phyloP scores from a whole-genome alignment of 2,329 filamentous ascomycete genomes.

The Stagonosporopsis cucurbitacearum region DNA sequence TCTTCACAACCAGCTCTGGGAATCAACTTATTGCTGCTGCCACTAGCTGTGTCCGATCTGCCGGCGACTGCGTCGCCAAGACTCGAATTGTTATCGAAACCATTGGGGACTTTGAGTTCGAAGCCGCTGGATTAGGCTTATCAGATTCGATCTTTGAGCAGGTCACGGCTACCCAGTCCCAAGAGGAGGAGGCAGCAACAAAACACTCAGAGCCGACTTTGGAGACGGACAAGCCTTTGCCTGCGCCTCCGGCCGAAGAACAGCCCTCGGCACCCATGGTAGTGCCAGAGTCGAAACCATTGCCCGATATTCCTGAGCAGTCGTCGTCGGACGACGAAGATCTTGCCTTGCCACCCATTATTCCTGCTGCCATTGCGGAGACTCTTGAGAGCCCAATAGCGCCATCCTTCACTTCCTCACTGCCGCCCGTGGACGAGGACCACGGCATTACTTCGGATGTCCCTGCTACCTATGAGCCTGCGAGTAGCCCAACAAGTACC shows the following conservation, averaged over 20 bases:
- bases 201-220: conserved; percentile 23
- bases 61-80: conserved; percentile 89
- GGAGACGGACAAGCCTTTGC: conserved; percentile 48
- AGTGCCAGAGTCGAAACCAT: conserved; percentile 68
- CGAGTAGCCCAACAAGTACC: conserved; percentile 46
- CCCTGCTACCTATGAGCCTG: conserved; percentile 28
- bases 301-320: conserved; percentile 66
- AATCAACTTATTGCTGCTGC: conserved; percentile 77
- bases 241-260: conserved; percentile 46
- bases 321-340: conserved; percentile 45
- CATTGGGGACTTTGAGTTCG: conserved; percentile 88
- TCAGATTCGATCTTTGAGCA: conserved; percentile 45
- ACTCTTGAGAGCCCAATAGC: conserved; percentile 37
- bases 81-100: conserved; percentile 84
- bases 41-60: conserved; percentile 85
- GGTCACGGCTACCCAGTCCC: conserved; percentile 6
- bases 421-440: conserved; percentile 43
- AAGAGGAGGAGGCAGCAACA: conserved; percentile 20
- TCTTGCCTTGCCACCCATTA: conserved; percentile 31
- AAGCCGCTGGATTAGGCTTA: conserved; percentile 52
- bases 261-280: conserved; percentile 51
- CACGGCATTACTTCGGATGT: conserved; percentile 28
- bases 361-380: conserved; percentile 32
- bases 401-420: conserved; percentile 55
- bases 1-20: conserved; percentile 82